Base-by-base conservation (phyloP, 768 basidiomycete species). In the Lactarius indigo region DNA sequence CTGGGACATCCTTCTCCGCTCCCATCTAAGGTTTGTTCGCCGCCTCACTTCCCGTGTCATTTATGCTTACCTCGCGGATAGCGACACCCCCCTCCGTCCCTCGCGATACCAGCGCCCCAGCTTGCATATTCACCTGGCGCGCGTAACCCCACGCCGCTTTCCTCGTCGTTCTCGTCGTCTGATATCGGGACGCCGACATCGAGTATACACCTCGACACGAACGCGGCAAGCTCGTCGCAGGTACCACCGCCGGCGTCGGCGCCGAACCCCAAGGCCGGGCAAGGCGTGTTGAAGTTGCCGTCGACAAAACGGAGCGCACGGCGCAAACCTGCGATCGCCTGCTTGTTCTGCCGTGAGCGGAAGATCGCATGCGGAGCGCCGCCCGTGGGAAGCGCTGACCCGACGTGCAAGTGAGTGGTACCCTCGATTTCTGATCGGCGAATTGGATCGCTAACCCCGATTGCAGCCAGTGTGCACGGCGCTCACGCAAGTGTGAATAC, bases 271-370 rank as follows among this genome's bases (percentile, higher is more conserved):
- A 68, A 68, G 41, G 65, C 68, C 0, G 68, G 68, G 31, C 68
- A 67, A n/a, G 65, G 65, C 1, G 68, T 69, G 57, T 50, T 67
- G 26, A 69, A 69, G 35, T 44, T 67, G 15, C 68, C 68, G 39
- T 47, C 54, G 57, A 71, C 66, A 13, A 61, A 56, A 35, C 67
- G 64, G 41, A 64, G 58, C n/a, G 57, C 47, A 41, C 62, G 41
- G 61, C 69, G 69, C 63, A 71, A 68, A 26, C 73, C 68, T 31
- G 68, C 74, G 35, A 69, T 79, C 28, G 79, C 79, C 8, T 81
- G 80, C 64, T 72, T 77, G 17, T 81, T 81, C 64, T 81, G 80
- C 65, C 72, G 79, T 23, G 78, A 79, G 64, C 76, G 80, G 31
- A 81, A 81, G 74, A 80, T 81, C 55, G 78, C 78, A 1, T 81